Evolutionary conservation across 257 asterid species (phyloP).

Genomic region (Petrea volubilis): DNA sequence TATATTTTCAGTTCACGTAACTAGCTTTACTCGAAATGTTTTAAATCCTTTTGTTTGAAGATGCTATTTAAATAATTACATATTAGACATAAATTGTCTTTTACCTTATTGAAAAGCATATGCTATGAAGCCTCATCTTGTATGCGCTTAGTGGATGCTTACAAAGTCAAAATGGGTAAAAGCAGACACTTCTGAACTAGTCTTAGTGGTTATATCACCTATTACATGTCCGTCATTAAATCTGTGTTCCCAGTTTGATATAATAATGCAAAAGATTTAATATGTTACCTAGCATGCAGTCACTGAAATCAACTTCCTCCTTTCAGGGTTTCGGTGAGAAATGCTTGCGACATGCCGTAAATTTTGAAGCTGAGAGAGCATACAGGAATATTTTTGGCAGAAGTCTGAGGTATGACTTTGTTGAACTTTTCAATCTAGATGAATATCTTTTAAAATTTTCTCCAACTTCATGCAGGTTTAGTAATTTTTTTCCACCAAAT

Average conservation of each 20-base stretch:
- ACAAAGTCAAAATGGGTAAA: background rate
- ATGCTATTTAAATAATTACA: background rate
- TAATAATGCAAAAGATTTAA: background rate
- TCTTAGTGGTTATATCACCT: background rate
- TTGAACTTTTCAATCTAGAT: background rate
- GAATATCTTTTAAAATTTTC: background rate
- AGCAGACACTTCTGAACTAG: background rate
- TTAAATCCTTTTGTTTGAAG: background rate
- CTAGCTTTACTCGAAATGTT: background rate
- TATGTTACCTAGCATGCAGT: background rate
- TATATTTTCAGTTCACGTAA: background rate
- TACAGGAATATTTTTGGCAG: slow-evolving; percentile 45
- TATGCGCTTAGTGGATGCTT: background rate
- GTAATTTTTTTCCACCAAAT: slow-evolving; percentile 45
- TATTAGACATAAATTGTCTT: background rate
- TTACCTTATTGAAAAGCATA: background rate
- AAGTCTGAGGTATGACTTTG: slow-evolving; percentile 55
- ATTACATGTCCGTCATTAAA: background rate
- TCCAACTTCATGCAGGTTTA: slow-evolving; percentile 51
- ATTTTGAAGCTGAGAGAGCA: slow-evolving; percentile 57
- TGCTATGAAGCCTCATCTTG: background rate
- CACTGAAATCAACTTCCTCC: slow-evolving; percentile 15
- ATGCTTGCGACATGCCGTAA: slow-evolving; percentile 60
- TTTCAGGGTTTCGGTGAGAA: slow-evolving; percentile 70
- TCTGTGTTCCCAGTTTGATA: background rate